Evolutionary conservation across 129 eudicot species (phyloP).

Genomic region (Flaveria robusta): DNA sequence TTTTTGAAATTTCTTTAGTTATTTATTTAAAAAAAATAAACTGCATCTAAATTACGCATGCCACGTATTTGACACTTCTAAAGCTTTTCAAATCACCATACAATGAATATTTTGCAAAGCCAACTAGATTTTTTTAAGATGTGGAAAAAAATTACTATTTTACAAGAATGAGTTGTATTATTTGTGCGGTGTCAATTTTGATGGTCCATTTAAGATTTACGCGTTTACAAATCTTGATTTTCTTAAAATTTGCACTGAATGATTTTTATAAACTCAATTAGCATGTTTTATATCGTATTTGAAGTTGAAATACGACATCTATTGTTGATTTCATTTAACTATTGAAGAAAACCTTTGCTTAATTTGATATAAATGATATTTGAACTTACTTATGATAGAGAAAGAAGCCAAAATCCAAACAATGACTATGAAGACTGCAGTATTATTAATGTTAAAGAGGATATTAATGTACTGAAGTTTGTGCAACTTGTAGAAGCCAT

Average conservation of each 20-base stretch:
- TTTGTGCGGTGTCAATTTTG: neutral
- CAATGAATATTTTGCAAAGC: neutral
- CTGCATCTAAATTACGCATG: neutral
- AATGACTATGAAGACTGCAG: conserved; percentile 40
- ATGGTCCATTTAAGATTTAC: neutral
- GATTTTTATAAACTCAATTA: no score
- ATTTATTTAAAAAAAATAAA: conserved; percentile 1
- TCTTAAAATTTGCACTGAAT: no score
- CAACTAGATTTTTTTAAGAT: neutral
- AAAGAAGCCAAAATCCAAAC: conserved; percentile 37
- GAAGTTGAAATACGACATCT: no score
- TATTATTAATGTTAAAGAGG: conserved; percentile 57
- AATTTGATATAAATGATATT: neutral
- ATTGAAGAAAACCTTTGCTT: no score
- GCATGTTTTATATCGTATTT: no score
- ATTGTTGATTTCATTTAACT: no score
- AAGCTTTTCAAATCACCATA: neutral
- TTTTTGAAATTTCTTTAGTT: neutral
- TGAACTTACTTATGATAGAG: conserved; percentile 35
- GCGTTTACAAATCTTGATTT: no score
- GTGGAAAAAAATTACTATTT: neutral
- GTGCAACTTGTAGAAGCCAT: conserved; percentile 86
- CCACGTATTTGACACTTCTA: neutral
- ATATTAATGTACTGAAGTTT: conserved; percentile 58
- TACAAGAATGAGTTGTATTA: neutral